phyloP scores from a whole-genome alignment of 306 rosid genomes.

The Carpinus fangiana region DNA sequence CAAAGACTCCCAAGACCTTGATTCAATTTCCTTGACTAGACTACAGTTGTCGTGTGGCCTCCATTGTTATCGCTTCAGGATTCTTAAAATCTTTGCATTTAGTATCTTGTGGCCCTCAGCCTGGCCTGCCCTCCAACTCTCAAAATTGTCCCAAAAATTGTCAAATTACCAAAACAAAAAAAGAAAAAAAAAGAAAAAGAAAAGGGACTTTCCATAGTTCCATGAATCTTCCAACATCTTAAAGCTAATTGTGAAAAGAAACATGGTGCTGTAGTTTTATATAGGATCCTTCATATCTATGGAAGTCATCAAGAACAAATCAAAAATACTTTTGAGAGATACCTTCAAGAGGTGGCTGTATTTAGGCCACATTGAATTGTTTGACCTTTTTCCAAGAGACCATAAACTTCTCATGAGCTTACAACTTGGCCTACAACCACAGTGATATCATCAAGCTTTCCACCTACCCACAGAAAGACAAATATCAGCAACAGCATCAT shows the following conservation, averaged over 20 bases:
- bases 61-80: too few relatives aligned
- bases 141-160: too few relatives aligned
- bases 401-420: constrained; percentile 44
- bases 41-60: too few relatives aligned
- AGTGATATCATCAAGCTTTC: constrained; percentile 87
- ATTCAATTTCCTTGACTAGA: too few relatives aligned
- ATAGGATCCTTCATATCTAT: background rate
- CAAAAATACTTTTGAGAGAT: background rate
- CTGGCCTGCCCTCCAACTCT: too few relatives aligned
- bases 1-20: too few relatives aligned
- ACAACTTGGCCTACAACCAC: constrained; percentile 76
- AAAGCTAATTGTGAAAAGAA: background rate
- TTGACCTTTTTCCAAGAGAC: constrained; percentile 4
- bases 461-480: constrained; percentile 51
- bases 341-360: background rate
- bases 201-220: background rate
- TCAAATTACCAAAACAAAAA: too few relatives aligned
- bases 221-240: background rate
- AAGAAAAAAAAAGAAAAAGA: too few relatives aligned
- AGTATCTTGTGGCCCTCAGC: too few relatives aligned
- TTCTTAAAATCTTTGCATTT: too few relatives aligned
- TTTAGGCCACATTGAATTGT: background rate
- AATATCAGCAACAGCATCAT: constrained; percentile 13
- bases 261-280: background rate
- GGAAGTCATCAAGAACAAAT: background rate